Base-by-base conservation (phyloP, 768 basidiomycete species). In the Phlebiopsis flavidoalba region DNA sequence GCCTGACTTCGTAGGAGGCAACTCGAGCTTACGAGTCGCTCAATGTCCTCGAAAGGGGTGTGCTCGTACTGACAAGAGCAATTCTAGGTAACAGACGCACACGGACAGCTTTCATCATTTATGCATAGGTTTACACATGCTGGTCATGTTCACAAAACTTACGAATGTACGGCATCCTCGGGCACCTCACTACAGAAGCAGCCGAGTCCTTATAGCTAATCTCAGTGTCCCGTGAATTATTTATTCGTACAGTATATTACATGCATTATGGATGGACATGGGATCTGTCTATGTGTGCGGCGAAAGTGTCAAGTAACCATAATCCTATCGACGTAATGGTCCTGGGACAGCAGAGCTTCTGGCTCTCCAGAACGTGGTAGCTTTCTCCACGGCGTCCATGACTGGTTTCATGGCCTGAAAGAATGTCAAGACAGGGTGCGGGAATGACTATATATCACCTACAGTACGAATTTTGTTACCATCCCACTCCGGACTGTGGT, bases 1-100 rank as follows among this genome's bases (percentile, higher is more conserved):
- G n/a, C 22, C 45, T 45, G 24, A 43, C 59, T 31, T 40, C 63
- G 48, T 70, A 98, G 96, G 97, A 98, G 77, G 93, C 94, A 33
- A 89, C 91, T n/a, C 79, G 95, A 59, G 96, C 93, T 1, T 94
- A 96, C 58, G 87, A 93, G 66, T 89, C 87, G 26, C 80, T 98
- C 47, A 96, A 98, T 69, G 91, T 93, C 1, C 79, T 97, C 10
- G 97, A 99, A 73, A 84, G 95, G 21, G 87, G 88, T 17, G 87
- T 97, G 1, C 86, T 98, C 57, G 80, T 83, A 22, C 77, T 98
- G 15, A 96, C 97, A 0, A 86, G 90, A 53, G 80, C 86, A 11
- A 88, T 98, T 56, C 83, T 98, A 26, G 91, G 93, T 46, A 95
- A 93, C 70, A 88, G 95, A 31, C 84, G 93, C 15, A 87, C 94